Evolutionary conservation across 1,284 basidiomycete genomes (phyloP).

Genomic region (Afroboletus lepidellus): DNA sequence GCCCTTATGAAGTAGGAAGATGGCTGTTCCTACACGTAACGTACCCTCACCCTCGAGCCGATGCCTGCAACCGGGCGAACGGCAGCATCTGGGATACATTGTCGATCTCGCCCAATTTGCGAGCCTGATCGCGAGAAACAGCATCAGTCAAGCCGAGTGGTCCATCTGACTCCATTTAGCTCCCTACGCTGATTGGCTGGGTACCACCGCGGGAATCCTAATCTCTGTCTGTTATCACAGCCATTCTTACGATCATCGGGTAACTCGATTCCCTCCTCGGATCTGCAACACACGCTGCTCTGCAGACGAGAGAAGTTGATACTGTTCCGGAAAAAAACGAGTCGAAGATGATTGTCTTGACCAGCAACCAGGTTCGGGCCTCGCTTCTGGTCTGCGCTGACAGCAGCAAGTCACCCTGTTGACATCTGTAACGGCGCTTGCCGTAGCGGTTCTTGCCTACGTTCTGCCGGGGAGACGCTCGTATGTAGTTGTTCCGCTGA

Average conservation of each 20-base stretch:
- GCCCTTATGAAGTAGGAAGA: too few species aligned
- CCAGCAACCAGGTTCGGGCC: constrained; percentile 72
- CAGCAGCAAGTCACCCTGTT: constrained; percentile 43
- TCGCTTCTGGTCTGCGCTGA: constrained; percentile 1
- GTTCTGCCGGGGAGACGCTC: background rate
- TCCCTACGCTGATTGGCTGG: constrained; percentile 53
- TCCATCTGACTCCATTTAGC: constrained; percentile 28
- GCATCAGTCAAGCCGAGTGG: constrained; percentile 43
- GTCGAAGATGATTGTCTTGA: constrained; percentile 61
- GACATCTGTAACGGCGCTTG: constrained; percentile 42
- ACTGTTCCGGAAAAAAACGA: constrained; percentile 65
- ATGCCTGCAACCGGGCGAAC: constrained; percentile 92
- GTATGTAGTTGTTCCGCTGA: background rate
- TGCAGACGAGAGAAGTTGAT: constrained; percentile 57
- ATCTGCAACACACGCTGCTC: constrained; percentile 83
- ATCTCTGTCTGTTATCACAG: background rate
- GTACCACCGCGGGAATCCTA: constrained; percentile 58
- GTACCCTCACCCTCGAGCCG: constrained; percentile 63
- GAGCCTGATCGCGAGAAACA: constrained; percentile 64
- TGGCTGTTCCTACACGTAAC: too few species aligned
- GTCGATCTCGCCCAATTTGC: constrained; percentile 65
- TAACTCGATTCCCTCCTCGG: constrained; percentile 86
- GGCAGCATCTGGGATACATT: constrained; percentile 81
- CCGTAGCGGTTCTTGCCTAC: constrained; percentile 33
- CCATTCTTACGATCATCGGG: background rate